Evolutionary conservation across 1,139 yeast genomes (phyloP).

Genomic region (Protomyces lactucae-debilis): DNA sequence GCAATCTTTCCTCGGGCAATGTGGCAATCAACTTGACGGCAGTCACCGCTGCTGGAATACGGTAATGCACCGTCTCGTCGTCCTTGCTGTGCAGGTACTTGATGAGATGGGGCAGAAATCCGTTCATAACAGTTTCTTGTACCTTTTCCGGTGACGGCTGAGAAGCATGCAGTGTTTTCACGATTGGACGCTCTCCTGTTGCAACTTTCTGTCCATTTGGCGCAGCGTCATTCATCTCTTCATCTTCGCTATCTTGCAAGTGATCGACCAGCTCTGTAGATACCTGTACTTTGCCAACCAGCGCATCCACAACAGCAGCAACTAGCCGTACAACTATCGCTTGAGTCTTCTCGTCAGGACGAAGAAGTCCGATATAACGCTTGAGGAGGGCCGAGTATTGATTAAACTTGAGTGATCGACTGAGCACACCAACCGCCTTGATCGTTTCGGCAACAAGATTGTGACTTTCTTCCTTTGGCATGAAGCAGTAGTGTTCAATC

Average conservation of each 20-base stretch:
- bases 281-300: conserved; percentile 35
- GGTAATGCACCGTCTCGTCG: conserved; percentile 68
- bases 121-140: conserved; percentile 53
- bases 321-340: conserved; percentile 60
- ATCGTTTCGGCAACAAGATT: conserved; percentile 72
- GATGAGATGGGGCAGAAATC: conserved; percentile 58
- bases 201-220: conserved; percentile 26
- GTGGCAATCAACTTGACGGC: conserved; percentile 65
- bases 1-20: conserved; percentile 54
- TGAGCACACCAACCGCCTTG: conserved; percentile 56
- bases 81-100: conserved; percentile 50
- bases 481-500: conserved; percentile 62
- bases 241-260: conserved; percentile 24
- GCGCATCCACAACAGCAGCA: conserved; percentile 58
- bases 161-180: background rate
- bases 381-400: conserved; percentile 72
- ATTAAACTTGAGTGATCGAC: conserved; percentile 63
- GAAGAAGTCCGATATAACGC: conserved; percentile 61
- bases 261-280: conserved; percentile 29
- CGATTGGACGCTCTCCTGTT: background rate
- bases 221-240: conserved; percentile 30
- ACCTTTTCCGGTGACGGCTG: conserved; percentile 41
- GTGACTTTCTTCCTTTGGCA: conserved; percentile 56
- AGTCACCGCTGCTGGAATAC: conserved; percentile 81
- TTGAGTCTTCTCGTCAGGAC: conserved; percentile 49